Evolutionary conservation across 2,329 filamentous ascomycete genomes (phyloP).

Genomic region (Lizonia empirigonia): DNA sequence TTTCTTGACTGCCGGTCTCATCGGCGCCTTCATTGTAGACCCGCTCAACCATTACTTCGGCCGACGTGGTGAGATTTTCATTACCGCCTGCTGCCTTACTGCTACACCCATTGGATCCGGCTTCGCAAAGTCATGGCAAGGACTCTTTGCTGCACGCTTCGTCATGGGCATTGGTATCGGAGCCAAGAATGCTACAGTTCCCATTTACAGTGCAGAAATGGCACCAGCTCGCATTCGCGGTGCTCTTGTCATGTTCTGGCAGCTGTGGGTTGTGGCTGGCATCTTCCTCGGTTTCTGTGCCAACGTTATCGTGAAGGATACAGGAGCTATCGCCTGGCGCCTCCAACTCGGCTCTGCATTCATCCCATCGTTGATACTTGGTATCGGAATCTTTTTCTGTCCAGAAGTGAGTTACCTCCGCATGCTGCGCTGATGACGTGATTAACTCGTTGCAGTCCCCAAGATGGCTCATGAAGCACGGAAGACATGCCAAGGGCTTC

Average conservation of each 20-base stretch:
- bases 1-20: conserved; percentile 48
- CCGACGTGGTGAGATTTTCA: conserved; percentile 47
- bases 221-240: conserved; percentile 44
- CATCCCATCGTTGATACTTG: conserved; percentile 47
- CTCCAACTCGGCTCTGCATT: conserved; percentile 49
- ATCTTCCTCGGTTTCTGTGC: conserved; percentile 56
- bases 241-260: conserved; percentile 49
- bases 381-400: conserved; percentile 44
- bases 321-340: conserved; percentile 43
- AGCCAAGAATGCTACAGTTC: conserved; percentile 42
- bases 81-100: conserved; percentile 44
- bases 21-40: conserved; percentile 32
- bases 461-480: conserved; percentile 49
- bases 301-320: conserved; percentile 54
- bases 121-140: conserved; percentile 46
- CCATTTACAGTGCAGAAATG: conserved; percentile 45
- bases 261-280: conserved; percentile 48
- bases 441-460: conserved; percentile 34
- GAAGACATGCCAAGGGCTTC: conserved; percentile 51
- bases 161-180: conserved; percentile 46
- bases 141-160: conserved; percentile 44
- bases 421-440: not conserved
- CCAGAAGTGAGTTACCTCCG: conserved; percentile 32
- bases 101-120: conserved; percentile 47
- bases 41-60: conserved; percentile 48